A percentile compares a stretch with the other conserved stretches of the same genome.
Conservation (phyloP, 1,284 basidiomycete species). For the Tremellales sp. region DNA sequence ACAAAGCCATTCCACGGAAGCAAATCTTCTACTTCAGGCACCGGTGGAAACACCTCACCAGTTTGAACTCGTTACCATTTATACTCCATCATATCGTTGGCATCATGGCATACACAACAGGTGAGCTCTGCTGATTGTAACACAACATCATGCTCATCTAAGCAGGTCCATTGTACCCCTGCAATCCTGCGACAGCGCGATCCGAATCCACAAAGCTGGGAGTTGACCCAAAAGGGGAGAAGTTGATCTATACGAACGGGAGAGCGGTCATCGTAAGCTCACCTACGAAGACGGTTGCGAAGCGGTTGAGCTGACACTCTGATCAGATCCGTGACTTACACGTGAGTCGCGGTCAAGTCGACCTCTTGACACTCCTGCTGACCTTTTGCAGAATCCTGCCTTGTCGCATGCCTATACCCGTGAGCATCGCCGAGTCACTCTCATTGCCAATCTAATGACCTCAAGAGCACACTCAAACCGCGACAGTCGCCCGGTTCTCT, state of each 20-base stretch:
- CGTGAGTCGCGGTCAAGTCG: constrained; percentile 38
- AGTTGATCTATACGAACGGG: constrained; percentile 81
- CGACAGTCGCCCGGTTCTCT: constrained; percentile 86
- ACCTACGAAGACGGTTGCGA: constrained; percentile 2
- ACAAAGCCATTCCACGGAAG: too few species aligned
- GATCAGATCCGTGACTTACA: constrained; percentile 61
- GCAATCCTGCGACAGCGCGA: constrained; percentile 65
- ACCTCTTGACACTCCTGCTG: constrained; percentile 1
- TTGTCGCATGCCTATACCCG: constrained; percentile 46
- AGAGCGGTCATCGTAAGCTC: constrained; percentile 73
- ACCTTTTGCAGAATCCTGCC: constrained; percentile 25
- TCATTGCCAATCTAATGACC: constrained; percentile 11
- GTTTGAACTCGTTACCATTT: too few species aligned
- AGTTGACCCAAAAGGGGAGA: constrained; percentile 66
- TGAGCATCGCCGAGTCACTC: constrained; percentile 17
- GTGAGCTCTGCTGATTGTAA: constrained; percentile 14
- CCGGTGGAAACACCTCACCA: too few species aligned
- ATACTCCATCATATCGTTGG: too few species aligned
- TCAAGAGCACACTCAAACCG: constrained; percentile 73
- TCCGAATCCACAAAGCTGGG: constrained; percentile 69
- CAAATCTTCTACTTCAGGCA: too few species aligned
- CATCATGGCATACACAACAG: constrained; percentile 37
- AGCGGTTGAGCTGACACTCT: constrained; percentile 12
- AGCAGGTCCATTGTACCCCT: constrained; percentile 58
- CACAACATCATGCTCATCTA: not conserved